A percentile compares a stretch with the other conserved stretches of the same genome.
phyloP scores from a whole-genome alignment of 164 flowering plant genomes.

The Nymphaea thermarum region DNA sequence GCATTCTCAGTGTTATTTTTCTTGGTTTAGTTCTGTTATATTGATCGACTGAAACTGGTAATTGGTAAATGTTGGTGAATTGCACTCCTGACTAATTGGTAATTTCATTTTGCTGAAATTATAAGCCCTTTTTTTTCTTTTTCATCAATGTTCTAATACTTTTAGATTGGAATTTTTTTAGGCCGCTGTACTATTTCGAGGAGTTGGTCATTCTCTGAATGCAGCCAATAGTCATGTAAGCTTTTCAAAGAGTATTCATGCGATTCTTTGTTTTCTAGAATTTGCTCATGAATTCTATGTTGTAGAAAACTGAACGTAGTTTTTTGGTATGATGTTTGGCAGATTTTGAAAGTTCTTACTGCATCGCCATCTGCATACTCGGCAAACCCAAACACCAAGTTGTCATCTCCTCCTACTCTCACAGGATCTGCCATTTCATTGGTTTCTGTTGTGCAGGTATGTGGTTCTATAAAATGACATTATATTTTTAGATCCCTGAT shows the following conservation, averaged over 20 bases:
- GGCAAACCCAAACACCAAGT: constrained; percentile 62
- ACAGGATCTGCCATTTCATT: constrained; percentile 72
- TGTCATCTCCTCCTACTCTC: constrained; percentile 66
- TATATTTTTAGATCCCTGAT: no score
- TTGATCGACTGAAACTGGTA: no score
- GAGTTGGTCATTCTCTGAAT: constrained; percentile 81
- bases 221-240: constrained; percentile 72
- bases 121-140: background rate
- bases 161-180: constrained; percentile 14
- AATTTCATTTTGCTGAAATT: background rate
- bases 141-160: background rate
- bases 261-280: background rate
- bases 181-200: constrained; percentile 93
- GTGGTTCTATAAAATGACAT: background rate
- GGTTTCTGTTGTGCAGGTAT: constrained; percentile 87
- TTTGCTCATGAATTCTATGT: background rate
- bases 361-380: constrained; percentile 93
- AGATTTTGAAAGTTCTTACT: constrained; percentile 90
- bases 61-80: no score
- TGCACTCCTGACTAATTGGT: no score
- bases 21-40: no score
- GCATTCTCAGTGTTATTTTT: no score
- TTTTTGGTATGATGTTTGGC: background rate
- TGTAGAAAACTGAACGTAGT: background rate
- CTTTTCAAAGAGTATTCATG: background rate